Conservation (phyloP, 768 basidiomycete genomes). For the Kondoa malvinella region DNA sequence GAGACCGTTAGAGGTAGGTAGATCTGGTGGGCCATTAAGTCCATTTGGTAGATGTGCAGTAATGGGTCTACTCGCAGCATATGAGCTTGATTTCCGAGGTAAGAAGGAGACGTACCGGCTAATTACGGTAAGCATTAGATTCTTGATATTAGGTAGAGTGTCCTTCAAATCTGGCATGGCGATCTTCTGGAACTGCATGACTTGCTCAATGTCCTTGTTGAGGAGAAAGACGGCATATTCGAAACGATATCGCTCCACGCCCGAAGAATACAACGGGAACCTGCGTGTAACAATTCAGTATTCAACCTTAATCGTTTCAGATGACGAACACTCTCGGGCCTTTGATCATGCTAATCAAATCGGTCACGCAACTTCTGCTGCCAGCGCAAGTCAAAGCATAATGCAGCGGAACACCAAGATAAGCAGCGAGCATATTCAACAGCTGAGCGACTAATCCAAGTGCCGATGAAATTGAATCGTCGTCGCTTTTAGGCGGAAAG, state of each 20-base stretch:
- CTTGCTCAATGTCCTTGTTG: slow-evolving; percentile 95
- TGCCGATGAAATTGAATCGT: slow-evolving; percentile 73
- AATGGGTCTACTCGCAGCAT: not conserved
- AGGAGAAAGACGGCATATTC: slow-evolving; percentile 93
- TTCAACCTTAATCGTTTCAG: slow-evolving; percentile 13
- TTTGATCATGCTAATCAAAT: slow-evolving; percentile 85
- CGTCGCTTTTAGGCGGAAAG: slow-evolving; percentile 42
- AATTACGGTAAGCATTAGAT: slow-evolving; percentile 16
- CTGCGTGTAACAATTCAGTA: slow-evolving; percentile 35
- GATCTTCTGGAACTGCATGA: slow-evolving; percentile 49
- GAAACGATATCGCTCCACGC: slow-evolving; percentile 89
- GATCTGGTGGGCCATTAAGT: not conserved
- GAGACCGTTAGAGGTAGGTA: too few species aligned
- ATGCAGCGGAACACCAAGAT: slow-evolving; percentile 55
- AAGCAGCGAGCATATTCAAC: slow-evolving; percentile 60
- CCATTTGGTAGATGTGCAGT: not conserved
- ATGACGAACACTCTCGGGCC: slow-evolving; percentile 69
- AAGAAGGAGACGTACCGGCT: not conserved
- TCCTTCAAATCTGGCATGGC: slow-evolving; percentile 84
- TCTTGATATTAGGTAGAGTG: slow-evolving; percentile 70
- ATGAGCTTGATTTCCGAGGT: not conserved
- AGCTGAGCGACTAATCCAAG: slow-evolving; percentile 80
- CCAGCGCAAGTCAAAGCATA: slow-evolving; percentile 85
- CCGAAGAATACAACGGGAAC: slow-evolving; percentile 86
- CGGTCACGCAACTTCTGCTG: slow-evolving; percentile 75